Evolutionary conservation across 495 filamentous ascomycete genomes (phyloP).

Genomic region (Aspergillus saccharolyticus): DNA sequence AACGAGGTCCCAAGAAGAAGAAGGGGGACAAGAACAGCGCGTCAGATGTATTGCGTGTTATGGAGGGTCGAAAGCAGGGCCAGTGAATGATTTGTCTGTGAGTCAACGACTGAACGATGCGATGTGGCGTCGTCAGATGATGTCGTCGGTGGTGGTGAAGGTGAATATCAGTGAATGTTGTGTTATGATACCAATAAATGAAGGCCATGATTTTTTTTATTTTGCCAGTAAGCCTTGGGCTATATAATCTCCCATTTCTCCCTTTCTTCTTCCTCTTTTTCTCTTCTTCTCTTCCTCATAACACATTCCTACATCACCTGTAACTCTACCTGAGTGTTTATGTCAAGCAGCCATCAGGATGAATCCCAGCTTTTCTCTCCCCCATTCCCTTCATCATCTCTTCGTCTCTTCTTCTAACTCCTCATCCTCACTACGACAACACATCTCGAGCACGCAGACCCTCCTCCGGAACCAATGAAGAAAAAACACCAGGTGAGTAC

Average conservation of each 20-base stretch:
- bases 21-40: conserved; percentile 81
- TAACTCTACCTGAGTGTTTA: background rate
- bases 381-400: background rate
- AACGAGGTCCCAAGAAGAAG: conserved; percentile 78
- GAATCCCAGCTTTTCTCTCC: background rate
- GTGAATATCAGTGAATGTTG: background rate
- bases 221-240: background rate
- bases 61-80: conserved; percentile 61
- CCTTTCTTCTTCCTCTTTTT: conserved; percentile 4
- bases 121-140: no score
- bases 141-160: no score
- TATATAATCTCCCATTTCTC: background rate
- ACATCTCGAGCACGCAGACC: no score
- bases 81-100: background rate
- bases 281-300: conserved; percentile 11
- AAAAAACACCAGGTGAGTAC: no score
- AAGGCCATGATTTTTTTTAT: background rate
- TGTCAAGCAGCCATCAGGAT: background rate
- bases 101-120: no score
- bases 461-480: no score
- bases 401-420: background rate
- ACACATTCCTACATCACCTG: background rate
- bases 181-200: background rate
- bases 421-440: background rate
- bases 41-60: conserved; percentile 71